Percentiles rank a stretch among this genome's conserved stretches.
phyloP scores from a whole-genome alignment of 73 alveolate genomes.

The Paramecium octaurelia region DNA sequence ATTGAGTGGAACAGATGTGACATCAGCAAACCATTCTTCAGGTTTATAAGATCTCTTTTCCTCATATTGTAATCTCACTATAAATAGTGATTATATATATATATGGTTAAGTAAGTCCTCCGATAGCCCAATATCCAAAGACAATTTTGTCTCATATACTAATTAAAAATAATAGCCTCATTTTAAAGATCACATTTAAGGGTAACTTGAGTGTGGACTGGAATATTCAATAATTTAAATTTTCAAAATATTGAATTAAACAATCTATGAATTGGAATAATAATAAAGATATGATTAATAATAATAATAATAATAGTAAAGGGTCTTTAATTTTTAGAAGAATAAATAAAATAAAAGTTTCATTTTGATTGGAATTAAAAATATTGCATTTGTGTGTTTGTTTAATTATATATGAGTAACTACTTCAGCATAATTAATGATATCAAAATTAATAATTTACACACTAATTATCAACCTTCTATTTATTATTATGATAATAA shows the following conservation, averaged over 20 bases:
- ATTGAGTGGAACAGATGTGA: neutral
- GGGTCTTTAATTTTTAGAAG: no score
- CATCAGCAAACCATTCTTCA: constrained; percentile 55
- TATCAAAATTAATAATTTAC: no score
- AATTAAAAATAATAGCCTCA: neutral
- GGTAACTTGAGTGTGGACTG: neutral
- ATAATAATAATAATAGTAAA: no score
- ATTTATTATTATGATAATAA: neutral
- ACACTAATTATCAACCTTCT: neutral
- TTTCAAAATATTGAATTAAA: no score
- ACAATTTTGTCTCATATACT: neutral
- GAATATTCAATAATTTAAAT: neutral
- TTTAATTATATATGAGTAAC: no score
- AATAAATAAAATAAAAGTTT: no score
- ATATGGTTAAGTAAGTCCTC: constrained; percentile 60
- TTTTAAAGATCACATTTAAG: neutral
- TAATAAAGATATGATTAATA: no score
- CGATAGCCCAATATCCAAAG: constrained; percentile 61
- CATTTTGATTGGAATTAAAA: no score
- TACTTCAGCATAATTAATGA: no score
- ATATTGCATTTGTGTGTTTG: no score
- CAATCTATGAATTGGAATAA: neutral
- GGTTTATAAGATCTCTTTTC: constrained; percentile 16
- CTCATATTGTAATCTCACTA: constrained; percentile 52
- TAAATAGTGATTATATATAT: neutral